A percentile compares a stretch with the other conserved stretches of the same genome.
phyloP scores from a whole-genome alignment of 345 rosid genomes.

The Erysimum cheiranthoides region DNA sequence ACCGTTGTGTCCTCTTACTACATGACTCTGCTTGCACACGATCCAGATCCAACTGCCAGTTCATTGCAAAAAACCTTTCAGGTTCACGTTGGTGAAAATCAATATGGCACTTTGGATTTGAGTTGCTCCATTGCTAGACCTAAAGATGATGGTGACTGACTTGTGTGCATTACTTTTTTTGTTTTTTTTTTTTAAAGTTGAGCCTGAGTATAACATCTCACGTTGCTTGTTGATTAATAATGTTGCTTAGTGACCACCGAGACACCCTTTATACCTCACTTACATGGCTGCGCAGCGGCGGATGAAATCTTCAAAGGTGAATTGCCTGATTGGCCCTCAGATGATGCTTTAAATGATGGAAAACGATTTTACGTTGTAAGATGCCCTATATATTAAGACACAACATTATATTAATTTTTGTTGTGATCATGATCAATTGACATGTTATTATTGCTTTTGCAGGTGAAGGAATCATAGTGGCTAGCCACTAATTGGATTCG shows the following conservation, averaged over 20 bases:
- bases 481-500: not conserved
- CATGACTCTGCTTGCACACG: not conserved
- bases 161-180: not conserved
- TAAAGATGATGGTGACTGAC: constrained; percentile 1
- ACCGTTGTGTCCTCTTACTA: not conserved
- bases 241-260: not conserved
- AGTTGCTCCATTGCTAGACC: not conserved
- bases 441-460: not conserved
- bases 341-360: constrained; percentile 1
- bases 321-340: constrained; percentile 25
- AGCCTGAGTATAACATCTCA: not conserved
- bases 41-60: not conserved
- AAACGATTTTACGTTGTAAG: constrained; percentile 16
- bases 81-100: constrained; percentile 5
- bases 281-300: not conserved
- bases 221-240: not conserved
- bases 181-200: not conserved
- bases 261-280: not conserved
- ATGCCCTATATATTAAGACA: not conserved
- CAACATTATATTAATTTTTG: not conserved
- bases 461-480: constrained; percentile 27
- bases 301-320: not conserved
- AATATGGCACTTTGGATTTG: not conserved
- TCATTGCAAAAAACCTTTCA: not conserved
- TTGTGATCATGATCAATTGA: constrained; percentile 3